phyloP scores from a whole-genome alignment of 2,329 filamentous ascomycete species.

The Lasiodiplodia sp. region DNA sequence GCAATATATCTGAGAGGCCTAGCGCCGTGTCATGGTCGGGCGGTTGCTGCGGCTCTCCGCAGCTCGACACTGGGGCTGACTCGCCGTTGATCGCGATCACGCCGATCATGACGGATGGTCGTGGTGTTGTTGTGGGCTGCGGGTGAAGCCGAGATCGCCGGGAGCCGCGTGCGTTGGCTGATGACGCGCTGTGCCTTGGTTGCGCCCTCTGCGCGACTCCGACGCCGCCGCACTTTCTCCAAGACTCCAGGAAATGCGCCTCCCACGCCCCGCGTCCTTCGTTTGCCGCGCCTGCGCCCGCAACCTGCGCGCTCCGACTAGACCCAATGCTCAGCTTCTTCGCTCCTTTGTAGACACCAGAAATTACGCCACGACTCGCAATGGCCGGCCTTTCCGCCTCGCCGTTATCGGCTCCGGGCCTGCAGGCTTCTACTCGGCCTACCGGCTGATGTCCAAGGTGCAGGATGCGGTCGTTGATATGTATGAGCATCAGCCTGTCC shows the following conservation, averaged over 20 bases:
- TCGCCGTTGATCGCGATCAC: not conserved
- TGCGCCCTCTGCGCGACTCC: not conserved
- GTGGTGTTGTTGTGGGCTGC: constrained; percentile 23
- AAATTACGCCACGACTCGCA: constrained; percentile 20
- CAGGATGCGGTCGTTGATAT: constrained; percentile 82
- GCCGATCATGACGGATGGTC: constrained; percentile 17
- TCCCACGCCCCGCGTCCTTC: constrained; percentile 17
- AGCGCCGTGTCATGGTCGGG: not conserved
- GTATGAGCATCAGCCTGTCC: constrained; percentile 93
- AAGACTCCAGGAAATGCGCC: constrained; percentile 21
- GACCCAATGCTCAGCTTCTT: constrained; percentile 17
- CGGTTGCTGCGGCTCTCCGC: constrained; percentile 8
- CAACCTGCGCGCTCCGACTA: constrained; percentile 4
- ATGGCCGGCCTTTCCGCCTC: constrained; percentile 69
- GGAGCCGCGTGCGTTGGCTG: constrained; percentile 6
- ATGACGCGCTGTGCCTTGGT: constrained; percentile 7
- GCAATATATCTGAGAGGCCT: not conserved
- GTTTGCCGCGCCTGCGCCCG: constrained; percentile 23
- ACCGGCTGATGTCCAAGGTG: constrained; percentile 80
- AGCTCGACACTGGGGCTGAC: not conserved
- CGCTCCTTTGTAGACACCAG: not conserved
- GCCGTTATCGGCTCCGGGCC: constrained; percentile 93
- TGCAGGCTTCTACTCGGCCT: constrained; percentile 93
- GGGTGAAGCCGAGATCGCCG: constrained; percentile 8
- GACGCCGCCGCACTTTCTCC: not conserved